Base-by-base conservation (phyloP, 306 rosid species). In the Sicyos baderoa region DNA sequence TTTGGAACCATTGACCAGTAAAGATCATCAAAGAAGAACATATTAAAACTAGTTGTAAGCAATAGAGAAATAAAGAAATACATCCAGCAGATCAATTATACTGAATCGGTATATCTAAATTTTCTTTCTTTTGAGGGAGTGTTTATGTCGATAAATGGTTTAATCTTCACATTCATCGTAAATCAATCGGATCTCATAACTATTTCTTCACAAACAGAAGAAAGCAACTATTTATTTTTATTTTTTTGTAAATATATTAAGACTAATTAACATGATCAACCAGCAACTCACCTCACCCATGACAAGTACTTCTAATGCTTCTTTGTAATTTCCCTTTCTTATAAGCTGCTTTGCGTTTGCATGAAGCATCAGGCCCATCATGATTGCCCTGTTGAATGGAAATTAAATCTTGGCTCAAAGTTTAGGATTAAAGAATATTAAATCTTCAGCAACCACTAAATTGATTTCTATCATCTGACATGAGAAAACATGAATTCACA, bases 331-430 rank as follows among this genome's bases (percentile, higher is more conserved):
- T 71, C 80, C 74, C 79, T 51, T 81, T 47, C 55, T 65, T 63
- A 92, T 77, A 44, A 92, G 80, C 61, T 80, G 87, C 79, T 89
- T 92, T 51, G 82, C 98, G 63, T 85, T 88, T 17, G 93, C 80
- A 74, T 89, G 96, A 79, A 92, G 96, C 95, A 89, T 89, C 82
- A 92, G 75, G 73, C 96, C 98, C 96, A 85, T 87, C 96, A 92
- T 89, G 73, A 87, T 85, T 25, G 96, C 98, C 83, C 98, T 89
- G 85, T 55, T 76, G 78, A 77, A 80, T 54, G 44, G 64, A 17
- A 75, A 56, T 60, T 67, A 68, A 68, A 82, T 47, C 47, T 73
- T 74, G 72, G 16, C 69, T 74, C 70, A 66, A 79, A 49, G 29
- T 54, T 40, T 62, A 21, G 69, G 29, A 44, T 9, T 9, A 6